Evolutionary conservation across 805 yeast species (phyloP), one percentile per base, ranked within the genome.

Genomic region (Dipodascus albidus): DNA sequence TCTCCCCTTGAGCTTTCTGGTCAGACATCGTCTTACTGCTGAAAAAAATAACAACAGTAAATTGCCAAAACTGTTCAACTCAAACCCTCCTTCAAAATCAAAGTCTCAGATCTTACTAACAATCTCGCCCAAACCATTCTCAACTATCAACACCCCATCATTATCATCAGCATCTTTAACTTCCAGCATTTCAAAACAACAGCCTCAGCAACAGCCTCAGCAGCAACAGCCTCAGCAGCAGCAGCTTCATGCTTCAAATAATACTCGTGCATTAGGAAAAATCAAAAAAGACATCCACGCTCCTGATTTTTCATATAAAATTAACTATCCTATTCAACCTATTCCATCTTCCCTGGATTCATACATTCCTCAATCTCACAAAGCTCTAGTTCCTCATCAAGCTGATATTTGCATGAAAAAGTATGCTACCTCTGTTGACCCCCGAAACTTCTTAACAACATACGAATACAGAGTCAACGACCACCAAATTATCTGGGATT

Each of bases 401-500:
- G 53, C 47, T 22, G 47, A 51, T 23, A 62, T 62, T 50, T 55
- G 51, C 23, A 54, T 50, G 48, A 62, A 62, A 54, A 54, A 59
- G 27, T 86, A 86, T 63, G 82, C 87, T 9, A 85, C 93, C 2
- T 74, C 83, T 3, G 82, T 84, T 35, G 88, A 83, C 62, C 81
- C 81, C n/a, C 74, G 93, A 55, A 78, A 78, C 64, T 82, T 71
- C 63, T 67, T 83, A 41, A 79, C 87, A 1, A 93, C 85, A 3
- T 85, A 73, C 62, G 93, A 87, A 67, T 87, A 82, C 68, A 74
- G 71, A 62, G 65, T 86, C 54, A 82, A 82, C 59, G 79, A 75
- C 55, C 84, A 85, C 60, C 79, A 88, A 79, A 78, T 88, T 53
- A 81, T 87, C 57, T 88, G 96, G 96, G 93, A 85, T 65, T 82